Percentiles rank a stretch among this genome's conserved stretches.
phyloP scores from a whole-genome alignment of 345 rosid genomes.

The Nasturtium officinale region DNA sequence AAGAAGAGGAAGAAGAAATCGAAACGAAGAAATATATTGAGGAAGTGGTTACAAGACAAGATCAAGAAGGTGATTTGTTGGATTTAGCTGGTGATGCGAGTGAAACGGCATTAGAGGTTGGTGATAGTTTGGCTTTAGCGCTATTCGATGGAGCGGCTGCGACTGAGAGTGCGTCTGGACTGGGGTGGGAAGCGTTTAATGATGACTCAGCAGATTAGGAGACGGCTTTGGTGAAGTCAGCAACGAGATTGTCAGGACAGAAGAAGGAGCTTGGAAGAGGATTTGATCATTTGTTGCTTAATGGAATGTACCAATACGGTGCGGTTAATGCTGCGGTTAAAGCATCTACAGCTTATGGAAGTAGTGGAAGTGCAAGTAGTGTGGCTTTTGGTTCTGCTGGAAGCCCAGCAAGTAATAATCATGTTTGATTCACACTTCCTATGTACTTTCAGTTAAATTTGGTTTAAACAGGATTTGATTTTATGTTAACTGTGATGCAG shows the following conservation, averaged over 20 bases:
- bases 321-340: slow-evolving; percentile 21
- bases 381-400: slow-evolving; percentile 58
- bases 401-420: slow-evolving; percentile 41
- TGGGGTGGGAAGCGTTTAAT: slow-evolving; percentile 63
- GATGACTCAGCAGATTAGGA: slow-evolving; percentile 72
- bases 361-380: slow-evolving; percentile 68
- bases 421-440: too few species aligned
- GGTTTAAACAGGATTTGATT: background rate
- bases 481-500: slow-evolving; percentile 11
- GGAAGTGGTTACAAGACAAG: slow-evolving; percentile 25
- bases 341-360: slow-evolving; percentile 34
- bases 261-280: slow-evolving; percentile 44
- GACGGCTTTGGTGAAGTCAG: slow-evolving; percentile 63
- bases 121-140: slow-evolving; percentile 56
- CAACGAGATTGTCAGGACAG: slow-evolving; percentile 50
- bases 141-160: slow-evolving; percentile 54
- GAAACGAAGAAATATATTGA: slow-evolving; percentile 23
- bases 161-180: slow-evolving; percentile 30
- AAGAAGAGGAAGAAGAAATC: slow-evolving; percentile 31
- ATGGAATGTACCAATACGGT: slow-evolving; percentile 48
- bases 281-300: slow-evolving; percentile 43
- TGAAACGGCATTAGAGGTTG: slow-evolving; percentile 33
- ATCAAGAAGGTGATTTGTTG: slow-evolving; percentile 62
- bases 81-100: slow-evolving; percentile 48
- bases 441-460: background rate